Conservation (phyloP, 2,329 filamentous ascomycete species). For the Paecilomyces formosus region DNA sequence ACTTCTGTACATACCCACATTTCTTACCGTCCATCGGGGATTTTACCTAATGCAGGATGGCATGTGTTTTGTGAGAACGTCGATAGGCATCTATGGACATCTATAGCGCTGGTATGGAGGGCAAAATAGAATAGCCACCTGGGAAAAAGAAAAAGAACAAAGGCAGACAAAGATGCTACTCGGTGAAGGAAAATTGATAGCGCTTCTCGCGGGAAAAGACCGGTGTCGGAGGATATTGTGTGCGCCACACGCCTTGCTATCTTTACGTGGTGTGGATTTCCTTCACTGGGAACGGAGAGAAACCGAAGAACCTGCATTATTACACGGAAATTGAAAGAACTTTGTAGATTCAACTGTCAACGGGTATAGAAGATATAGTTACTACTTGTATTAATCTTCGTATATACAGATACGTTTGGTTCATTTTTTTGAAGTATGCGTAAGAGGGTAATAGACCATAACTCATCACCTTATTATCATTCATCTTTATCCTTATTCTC, state of each 20-base stretch:
- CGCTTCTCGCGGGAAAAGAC: neutral
- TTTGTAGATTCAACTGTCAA: neutral
- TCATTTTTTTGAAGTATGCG: neutral
- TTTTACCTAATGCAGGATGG: neutral
- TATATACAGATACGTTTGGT: neutral
- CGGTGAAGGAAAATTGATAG: neutral
- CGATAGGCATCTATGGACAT: neutral
- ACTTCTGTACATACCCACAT: neutral
- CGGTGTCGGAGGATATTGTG: neutral
- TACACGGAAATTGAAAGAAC: neutral
- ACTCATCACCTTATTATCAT: neutral
- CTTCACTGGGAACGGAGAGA: neutral
- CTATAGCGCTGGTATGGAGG: neutral
- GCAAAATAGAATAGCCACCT: neutral
- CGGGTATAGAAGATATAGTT: neutral
- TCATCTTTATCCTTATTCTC: neutral
- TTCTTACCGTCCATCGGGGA: neutral
- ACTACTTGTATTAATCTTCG: neutral
- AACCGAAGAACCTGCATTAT: neutral
- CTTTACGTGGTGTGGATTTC: neutral
- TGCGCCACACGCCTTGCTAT: neutral
- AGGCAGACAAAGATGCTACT: neutral
- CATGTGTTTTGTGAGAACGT: neutral
- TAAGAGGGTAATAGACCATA: neutral
- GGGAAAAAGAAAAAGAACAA: neutral